Conservation (phyloP, 1,139 yeast genomes). For the Geotrichum reessii region DNA sequence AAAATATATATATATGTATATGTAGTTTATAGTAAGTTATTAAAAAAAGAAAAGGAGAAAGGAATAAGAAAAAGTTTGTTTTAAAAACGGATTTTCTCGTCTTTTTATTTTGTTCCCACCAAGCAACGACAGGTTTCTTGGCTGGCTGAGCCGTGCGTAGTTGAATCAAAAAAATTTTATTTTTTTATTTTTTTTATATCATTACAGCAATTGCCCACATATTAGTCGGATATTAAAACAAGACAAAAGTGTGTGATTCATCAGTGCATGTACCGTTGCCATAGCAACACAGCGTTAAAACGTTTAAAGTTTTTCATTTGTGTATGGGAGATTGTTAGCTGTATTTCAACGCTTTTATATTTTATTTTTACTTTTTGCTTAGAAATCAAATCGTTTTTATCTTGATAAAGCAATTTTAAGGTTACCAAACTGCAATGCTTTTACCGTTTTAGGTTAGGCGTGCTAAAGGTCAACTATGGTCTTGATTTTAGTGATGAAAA, state of each 20-base stretch:
- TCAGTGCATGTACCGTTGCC: neutral
- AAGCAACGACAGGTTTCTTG: no score
- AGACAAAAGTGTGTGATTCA: neutral
- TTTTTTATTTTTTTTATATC: no score
- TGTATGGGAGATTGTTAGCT: no score
- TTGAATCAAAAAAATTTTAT: no score
- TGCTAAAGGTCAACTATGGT: no score
- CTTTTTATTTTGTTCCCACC: neutral
- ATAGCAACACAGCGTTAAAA: neutral
- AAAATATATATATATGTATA: no score
- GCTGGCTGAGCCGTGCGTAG: neutral
- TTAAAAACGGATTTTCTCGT: neutral
- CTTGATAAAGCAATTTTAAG: neutral
- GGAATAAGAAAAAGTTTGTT: neutral
- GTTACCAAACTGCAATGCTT: neutral
- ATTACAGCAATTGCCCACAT: neutral
- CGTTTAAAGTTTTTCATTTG: no score
- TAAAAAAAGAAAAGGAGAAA: neutral
- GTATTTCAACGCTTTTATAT: no score
- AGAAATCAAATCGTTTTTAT: neutral
- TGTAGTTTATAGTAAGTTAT: neutral
- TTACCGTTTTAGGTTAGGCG: neutral
- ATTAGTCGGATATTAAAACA: neutral
- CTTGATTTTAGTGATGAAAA: neutral
- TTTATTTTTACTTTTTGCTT: no score